Evolutionary conservation across 495 filamentous ascomycete species (phyloP).

Genomic region (Tuber calosporum): DNA sequence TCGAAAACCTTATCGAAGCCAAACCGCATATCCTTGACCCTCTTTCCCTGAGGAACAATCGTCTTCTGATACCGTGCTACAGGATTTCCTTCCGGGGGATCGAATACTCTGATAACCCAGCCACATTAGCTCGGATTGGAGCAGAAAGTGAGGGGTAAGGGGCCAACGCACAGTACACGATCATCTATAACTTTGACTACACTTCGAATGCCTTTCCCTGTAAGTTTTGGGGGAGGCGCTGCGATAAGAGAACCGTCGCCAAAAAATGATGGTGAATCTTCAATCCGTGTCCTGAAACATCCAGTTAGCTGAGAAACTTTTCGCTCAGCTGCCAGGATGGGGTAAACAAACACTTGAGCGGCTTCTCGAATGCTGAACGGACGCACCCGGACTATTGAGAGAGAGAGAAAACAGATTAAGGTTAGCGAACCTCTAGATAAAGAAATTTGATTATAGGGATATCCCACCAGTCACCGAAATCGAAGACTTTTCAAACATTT

Average conservation of each 20-base stretch:
- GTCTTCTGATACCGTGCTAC: constrained; percentile 83
- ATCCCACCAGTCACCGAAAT: constrained; percentile 60
- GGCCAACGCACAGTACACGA: constrained; percentile 73
- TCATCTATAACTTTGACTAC: constrained; percentile 97
- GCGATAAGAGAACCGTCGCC: constrained; percentile 88
- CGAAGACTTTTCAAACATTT: constrained; percentile 44
- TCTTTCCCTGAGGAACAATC: constrained; percentile 76
- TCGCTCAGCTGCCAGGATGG: neutral
- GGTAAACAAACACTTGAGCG: constrained; percentile 54
- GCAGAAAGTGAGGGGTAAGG: neutral
- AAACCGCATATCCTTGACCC: constrained; percentile 96
- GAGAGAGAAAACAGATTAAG: constrained; percentile 29
- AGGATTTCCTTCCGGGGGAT: constrained; percentile 92
- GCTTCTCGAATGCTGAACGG: constrained; percentile 81
- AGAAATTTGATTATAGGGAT: neutral
- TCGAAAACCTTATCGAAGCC: constrained; percentile 96
- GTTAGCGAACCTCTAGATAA: constrained; percentile 11
- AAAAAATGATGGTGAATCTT: constrained; percentile 85
- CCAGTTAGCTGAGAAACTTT: constrained; percentile 19
- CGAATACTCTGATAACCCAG: constrained; percentile 67
- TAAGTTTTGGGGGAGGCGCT: constrained; percentile 72
- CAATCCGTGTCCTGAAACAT: constrained; percentile 56
- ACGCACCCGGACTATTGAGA: constrained; percentile 85
- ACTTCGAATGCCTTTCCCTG: constrained; percentile 75
- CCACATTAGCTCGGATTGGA: constrained; percentile 31